Conservation (phyloP, 2,329 filamentous ascomycete genomes). For the Exserohilum turcica region DNA sequence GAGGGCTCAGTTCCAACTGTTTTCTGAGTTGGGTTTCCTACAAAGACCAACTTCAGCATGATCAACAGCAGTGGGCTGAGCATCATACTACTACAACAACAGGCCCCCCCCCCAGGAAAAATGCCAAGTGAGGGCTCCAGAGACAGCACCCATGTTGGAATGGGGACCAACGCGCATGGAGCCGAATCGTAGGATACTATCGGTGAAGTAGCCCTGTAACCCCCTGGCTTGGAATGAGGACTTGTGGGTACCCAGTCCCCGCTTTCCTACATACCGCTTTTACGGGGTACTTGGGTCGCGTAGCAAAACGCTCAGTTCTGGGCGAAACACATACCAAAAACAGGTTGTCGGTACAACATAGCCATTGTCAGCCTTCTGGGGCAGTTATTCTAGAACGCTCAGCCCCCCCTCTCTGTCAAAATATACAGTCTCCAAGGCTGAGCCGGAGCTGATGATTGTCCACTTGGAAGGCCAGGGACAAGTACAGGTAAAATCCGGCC, state of each 20-base stretch:
- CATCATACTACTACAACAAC: neutral
- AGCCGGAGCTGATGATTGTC: neutral
- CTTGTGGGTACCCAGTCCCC: neutral
- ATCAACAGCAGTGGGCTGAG: neutral
- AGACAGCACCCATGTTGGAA: neutral
- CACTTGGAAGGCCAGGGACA: neutral
- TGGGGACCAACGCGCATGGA: neutral
- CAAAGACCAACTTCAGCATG: neutral
- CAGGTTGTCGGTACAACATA: neutral
- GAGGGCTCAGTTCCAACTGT: neutral
- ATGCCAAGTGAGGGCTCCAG: neutral
- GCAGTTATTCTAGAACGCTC: neutral
- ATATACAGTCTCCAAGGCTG: neutral
- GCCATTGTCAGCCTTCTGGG: neutral
- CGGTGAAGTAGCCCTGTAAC: neutral
- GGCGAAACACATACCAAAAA: neutral
- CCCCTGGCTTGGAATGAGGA: neutral
- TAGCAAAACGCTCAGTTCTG: neutral
- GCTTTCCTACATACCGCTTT: neutral
- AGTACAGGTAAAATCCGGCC: neutral
- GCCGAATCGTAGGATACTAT: neutral
- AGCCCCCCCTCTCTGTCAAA: no score
- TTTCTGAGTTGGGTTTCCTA: neutral
- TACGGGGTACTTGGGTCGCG: neutral
- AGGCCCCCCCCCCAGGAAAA: no score